Base-by-base conservation (phyloP, 805 yeast genomes). In the Suhomyces pyralidae region DNA sequence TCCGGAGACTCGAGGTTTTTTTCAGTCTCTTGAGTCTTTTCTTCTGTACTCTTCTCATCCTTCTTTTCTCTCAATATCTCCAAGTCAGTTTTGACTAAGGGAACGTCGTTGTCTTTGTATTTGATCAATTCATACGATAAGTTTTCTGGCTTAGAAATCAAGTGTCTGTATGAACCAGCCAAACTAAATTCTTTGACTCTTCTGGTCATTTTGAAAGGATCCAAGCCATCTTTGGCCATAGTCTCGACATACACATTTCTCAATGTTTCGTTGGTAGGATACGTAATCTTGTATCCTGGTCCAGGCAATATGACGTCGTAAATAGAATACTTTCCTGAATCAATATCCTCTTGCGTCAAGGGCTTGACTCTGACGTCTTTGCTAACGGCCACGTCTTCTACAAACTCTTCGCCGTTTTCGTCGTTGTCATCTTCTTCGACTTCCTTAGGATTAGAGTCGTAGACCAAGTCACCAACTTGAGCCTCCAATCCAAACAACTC, bases 231-330 rank as follows among this genome's bases (percentile, higher is more conserved):
- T 50, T 79, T 74, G 2, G 77, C 79, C 98, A 94, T 94, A 7
- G 82, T 74, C 3, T 81, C 83, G 43, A 81, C 80, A 64, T 92
- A 92, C 1, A 82, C 81, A 40, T 83, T 76, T 60, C 74, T 76
- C 46, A 90, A 71, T 42, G 78, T 68, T 50, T 77, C 78, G 62
- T 90, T 88, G 9, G 79, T 73, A 6, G 99, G 99, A 64, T 94
- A 94, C 12, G 78, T 64, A n/a, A 94, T 82, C 64, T 91, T 97
- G 66, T 84, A 91, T 0, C 99, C 99, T 2, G 99, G 99, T 0
- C 96, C 82, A n/a, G 99, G 98, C 51, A 94, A 75, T 2, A 96
- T 96, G 26, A 94, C 78, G 68, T 94, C 98, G 63, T 80, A 85
- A 32, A 93, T 86, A 10, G 86, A 69, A 64, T 78, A 88, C 50